Evolutionary conservation across 345 rosid species (phyloP).

Genomic region (Salix koriyanagi): DNA sequence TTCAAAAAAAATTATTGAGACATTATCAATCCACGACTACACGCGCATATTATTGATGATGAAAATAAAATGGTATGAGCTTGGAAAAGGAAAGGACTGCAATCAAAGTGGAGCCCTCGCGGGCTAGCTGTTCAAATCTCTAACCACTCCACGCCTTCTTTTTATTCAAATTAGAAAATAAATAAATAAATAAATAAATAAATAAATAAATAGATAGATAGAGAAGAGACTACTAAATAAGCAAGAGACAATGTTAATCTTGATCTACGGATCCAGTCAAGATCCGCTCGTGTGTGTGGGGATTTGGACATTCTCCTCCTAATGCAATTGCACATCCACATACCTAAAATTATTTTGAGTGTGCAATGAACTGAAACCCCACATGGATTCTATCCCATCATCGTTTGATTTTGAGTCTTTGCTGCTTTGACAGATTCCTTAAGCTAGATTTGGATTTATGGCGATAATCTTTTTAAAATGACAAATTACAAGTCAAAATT

Average conservation of each 20-base stretch:
- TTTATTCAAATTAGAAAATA: neutral
- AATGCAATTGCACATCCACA: too few relatives aligned
- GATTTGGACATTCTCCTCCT: neutral
- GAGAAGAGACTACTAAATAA: too few relatives aligned
- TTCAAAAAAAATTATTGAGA: neutral
- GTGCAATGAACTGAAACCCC: neutral
- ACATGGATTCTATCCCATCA: neutral
- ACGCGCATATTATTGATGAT: neutral
- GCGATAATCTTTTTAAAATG: neutral
- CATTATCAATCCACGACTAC: neutral
- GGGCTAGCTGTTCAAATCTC: neutral
- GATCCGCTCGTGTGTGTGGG: slow-evolving; percentile 25
- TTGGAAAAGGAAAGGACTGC: neutral
- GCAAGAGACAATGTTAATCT: neutral
- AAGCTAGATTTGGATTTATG: slow-evolving; percentile 4
- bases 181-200: too few relatives aligned
- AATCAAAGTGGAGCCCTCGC: neutral
- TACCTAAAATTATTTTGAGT: too few relatives aligned
- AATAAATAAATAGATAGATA: too few relatives aligned
- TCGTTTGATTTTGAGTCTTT: too few relatives aligned
- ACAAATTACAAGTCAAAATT: neutral
- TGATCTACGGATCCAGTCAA: slow-evolving; percentile 27
- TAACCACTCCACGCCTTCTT: neutral
- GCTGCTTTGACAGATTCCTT: neutral
- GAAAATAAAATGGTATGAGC: neutral